phyloP scores from a whole-genome alignment of 2,329 filamentous ascomycete genomes.

The Clonostachys sp. region DNA sequence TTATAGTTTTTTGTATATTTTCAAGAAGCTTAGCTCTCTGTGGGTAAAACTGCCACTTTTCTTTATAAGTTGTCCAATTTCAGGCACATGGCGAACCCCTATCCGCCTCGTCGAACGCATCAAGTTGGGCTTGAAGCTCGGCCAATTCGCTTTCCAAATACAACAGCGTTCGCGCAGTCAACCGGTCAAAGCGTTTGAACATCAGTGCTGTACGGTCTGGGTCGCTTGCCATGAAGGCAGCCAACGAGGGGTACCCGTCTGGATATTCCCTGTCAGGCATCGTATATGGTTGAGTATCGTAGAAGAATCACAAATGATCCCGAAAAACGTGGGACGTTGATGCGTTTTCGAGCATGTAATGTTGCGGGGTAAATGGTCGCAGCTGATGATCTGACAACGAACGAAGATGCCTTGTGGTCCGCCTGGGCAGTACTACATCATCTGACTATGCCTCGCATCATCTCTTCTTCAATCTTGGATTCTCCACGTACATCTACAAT shows the following conservation, averaged over 20 bases:
- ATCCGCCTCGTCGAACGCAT: background rate
- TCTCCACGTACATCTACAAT: no score
- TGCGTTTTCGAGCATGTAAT: no score
- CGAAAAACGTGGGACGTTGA: no score
- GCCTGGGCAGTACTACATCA: no score
- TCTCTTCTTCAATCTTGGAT: no score
- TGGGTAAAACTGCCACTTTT: background rate
- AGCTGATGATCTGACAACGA: no score
- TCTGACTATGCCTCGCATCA: no score
- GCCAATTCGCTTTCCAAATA: constrained; percentile 1
- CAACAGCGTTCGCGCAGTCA: constrained; percentile 1
- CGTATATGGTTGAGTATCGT: no score
- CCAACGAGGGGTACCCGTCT: background rate
- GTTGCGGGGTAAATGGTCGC: no score
- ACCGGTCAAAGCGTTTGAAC: constrained; percentile 1
- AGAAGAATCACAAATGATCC: no score
- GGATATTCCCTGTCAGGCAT: background rate
- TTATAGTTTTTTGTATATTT: background rate
- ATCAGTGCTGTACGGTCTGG: background rate
- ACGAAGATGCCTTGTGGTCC: no score
- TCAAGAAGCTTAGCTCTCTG: background rate
- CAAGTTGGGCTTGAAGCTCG: background rate
- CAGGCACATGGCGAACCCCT: background rate
- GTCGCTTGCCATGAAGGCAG: background rate
- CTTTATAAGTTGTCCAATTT: background rate